These are phyloP conservation scores for Colletotrichum sp. DNA, from an alignment of 2,329 filamentous ascomycete genomes.

Conservation along the genomic window DNA sequence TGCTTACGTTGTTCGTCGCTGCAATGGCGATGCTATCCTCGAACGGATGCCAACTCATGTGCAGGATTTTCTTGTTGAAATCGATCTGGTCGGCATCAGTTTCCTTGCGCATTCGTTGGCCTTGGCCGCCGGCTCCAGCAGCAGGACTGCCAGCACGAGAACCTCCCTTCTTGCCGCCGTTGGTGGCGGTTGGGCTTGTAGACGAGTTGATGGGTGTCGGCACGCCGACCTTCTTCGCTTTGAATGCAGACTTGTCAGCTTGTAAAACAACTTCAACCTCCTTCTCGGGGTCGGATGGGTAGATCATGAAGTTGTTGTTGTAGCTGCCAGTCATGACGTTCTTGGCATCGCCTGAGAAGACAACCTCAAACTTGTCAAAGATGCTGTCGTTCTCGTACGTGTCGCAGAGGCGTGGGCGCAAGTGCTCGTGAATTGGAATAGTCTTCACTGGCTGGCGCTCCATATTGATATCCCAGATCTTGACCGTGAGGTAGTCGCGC, in stretches of 20 bases:
- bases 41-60: conserved; percentile 99
- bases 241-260: conserved; percentile 98
- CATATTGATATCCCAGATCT: conserved; percentile 99
- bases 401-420: conserved; percentile 91
- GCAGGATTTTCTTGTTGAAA: conserved; percentile 99
- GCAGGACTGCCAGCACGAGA: conserved; percentile 90
- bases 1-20: conserved; percentile 95
- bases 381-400: conserved; percentile 99
- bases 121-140: conserved; percentile 66
- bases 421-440: conserved; percentile 97
- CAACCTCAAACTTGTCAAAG: conserved; percentile 99
- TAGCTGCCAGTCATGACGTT: conserved; percentile 99
- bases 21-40: conserved; percentile 99
- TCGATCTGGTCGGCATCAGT: conserved; percentile 99
- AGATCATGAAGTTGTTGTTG: conserved; percentile 99
- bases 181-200: conserved; percentile 71
- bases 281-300: conserved; percentile 93
- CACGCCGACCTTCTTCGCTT: conserved; percentile 98
- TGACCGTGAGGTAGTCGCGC: conserved; percentile 96
- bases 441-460: conserved; percentile 97
- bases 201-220: conserved; percentile 93
- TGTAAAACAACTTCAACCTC: conserved; percentile 97
- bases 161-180: conserved; percentile 83
- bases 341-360: conserved; percentile 97
- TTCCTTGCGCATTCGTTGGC: conserved; percentile 97